phyloP scores from a whole-genome alignment of 768 basidiomycete species.

The Russula dissimulans region DNA sequence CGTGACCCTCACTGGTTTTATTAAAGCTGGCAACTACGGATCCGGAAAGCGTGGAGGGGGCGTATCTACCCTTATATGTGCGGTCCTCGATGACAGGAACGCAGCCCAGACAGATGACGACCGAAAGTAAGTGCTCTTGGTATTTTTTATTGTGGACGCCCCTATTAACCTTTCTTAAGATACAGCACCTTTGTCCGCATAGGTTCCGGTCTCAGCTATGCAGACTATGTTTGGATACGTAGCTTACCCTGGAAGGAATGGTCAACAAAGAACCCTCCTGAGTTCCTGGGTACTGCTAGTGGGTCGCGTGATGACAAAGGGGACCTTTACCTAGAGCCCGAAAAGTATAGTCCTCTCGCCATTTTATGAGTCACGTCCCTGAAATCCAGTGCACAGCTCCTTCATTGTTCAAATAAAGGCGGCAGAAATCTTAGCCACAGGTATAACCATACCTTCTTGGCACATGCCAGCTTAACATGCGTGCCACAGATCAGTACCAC shows the following conservation, averaged over 20 bases:
- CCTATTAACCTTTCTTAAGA: conserved; percentile 31
- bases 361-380: not conserved
- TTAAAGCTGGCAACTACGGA: conserved; percentile 80
- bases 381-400: conserved; percentile 44
- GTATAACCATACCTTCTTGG: conserved; percentile 28
- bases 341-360: conserved; percentile 48
- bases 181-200: conserved; percentile 85
- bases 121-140: conserved; percentile 40
- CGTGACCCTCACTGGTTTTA: not conserved
- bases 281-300: conserved; percentile 54
- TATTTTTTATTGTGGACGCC: not conserved
- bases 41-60: conserved; percentile 78
- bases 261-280: conserved; percentile 65
- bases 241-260: conserved; percentile 76
- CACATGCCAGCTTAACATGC: not conserved
- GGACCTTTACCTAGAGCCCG: conserved; percentile 83
- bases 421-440: conserved; percentile 75
- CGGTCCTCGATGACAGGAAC: conserved; percentile 69
- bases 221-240: conserved; percentile 80
- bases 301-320: conserved; percentile 70
- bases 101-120: conserved; percentile 48
- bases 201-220: conserved; percentile 79
- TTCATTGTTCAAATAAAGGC: conserved; percentile 93
- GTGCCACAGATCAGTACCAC: conserved; percentile 62
- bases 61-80: conserved; percentile 84